Evolutionary conservation across 1,284 basidiomycete species (phyloP), one percentile per base, ranked within the genome.

Genomic region (Austroboletus novae-zelandiae): DNA sequence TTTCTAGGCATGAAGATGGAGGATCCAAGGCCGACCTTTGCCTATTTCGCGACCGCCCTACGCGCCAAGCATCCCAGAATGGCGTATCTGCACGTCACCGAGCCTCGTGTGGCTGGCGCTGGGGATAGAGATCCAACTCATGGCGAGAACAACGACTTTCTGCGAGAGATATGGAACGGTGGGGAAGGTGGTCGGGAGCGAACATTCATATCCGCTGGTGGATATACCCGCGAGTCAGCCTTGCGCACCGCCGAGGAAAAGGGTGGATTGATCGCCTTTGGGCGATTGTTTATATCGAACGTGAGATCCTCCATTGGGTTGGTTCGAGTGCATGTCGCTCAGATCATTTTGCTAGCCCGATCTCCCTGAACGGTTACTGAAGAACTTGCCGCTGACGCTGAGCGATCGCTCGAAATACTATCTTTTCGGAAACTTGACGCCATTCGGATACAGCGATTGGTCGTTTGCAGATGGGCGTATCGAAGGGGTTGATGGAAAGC

Each of bases 21-120:
- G 0, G 46, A 65, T 46, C 83, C 79, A 0, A 57, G 71, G 40
- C 74, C 76, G 0, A 72, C 70, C 0, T 80, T 74, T 65, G 53
- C 64, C 3, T 68, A 74, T 47, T 53, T 79, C 5, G 65, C 71
- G 0, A 56, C 59, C 4, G 58, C 70, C 15, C 58, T 80, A 25
- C 66, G 64, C 44, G 46, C 70, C 41, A 57, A 64, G 7, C 51
- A 60, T 23, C 53, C 59, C 0, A 70, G 73, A 20, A 64, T 86
- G 9, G 80, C 80, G 0, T 86, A 83, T 60, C 55, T 86, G 18
- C 84, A 87, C 60, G 66, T 77, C 34, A 65, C 80, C 23, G 82
- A 84, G 57, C 69, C 77, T 2, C 67, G 74, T 13, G 58, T 27
- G 6, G 6, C 27, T 27, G 27, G 27, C 27, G 3, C 27, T 9